phyloP scores from a whole-genome alignment of 805 yeast genomes.

The Pichia deserticola region DNA sequence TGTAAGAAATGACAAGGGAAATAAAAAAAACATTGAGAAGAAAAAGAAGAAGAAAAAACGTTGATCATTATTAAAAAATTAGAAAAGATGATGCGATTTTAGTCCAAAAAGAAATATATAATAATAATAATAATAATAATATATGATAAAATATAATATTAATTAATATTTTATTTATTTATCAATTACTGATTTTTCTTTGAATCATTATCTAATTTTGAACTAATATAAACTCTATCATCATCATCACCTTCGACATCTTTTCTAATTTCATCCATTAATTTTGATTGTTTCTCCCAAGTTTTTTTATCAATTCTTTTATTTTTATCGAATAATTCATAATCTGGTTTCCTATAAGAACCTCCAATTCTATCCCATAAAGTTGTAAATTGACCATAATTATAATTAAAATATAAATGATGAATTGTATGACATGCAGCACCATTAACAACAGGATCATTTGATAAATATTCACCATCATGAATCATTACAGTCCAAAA shows the following conservation, averaged over 20 bases:
- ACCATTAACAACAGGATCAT: slow-evolving; percentile 91
- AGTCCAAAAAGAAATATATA: too few relatives aligned
- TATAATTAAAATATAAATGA: slow-evolving; percentile 94
- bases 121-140: background rate
- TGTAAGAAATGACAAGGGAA: background rate
- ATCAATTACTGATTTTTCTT: slow-evolving; percentile 6
- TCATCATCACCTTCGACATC: slow-evolving; percentile 77
- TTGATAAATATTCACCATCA: slow-evolving; percentile 92
- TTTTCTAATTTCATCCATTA: slow-evolving; percentile 72
- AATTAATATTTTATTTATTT: background rate
- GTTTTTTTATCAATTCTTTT: slow-evolving; percentile 49
- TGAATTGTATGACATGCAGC: slow-evolving; percentile 98
- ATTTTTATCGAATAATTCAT: slow-evolving; percentile 65
- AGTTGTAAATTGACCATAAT: slow-evolving; percentile 97
- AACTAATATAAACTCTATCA: slow-evolving; percentile 59
- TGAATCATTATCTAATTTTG: slow-evolving; percentile 29
- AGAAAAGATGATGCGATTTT: background rate
- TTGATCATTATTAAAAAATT: too few relatives aligned
- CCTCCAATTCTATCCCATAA: slow-evolving; percentile 97
- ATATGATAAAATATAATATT: background rate
- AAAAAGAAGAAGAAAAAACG: background rate
- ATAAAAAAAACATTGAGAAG: background rate
- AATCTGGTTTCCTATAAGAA: slow-evolving; percentile 88
- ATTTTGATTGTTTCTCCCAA: slow-evolving; percentile 63
- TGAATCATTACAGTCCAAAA: slow-evolving; percentile 99